Base-by-base conservation (phyloP, 1,284 basidiomycete genomes). In the Cerioporus squamosus region DNA sequence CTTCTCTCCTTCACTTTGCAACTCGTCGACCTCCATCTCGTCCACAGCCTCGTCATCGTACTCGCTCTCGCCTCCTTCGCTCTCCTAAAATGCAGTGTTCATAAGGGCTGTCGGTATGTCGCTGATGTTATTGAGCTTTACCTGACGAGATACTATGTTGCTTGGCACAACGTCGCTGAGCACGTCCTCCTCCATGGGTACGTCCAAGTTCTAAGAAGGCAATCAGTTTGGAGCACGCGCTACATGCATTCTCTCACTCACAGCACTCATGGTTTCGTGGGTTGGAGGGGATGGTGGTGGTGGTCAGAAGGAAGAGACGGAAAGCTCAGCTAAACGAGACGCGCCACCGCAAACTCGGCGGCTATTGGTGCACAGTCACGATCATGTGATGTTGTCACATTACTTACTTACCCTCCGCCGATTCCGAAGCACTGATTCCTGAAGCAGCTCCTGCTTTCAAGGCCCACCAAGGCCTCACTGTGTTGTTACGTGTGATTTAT, bases 81-180 rank as follows among this genome's bases (percentile, higher is more conserved):
- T 92, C 49, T 87, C 81, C 89, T 90, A 39, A 4, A 15, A 15
- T 63, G 43, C 52, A 62, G 62, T 23, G 53, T 43, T 33, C 44
- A 39, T 2, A n/a, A 2, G 5, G 44, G 24, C 33, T 47, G 22
- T 15, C 24, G 53, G 38, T 23, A 39, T 31, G 18, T 36, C 26
- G 39, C 45, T 18, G 26, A 17, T 29, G 26, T 5, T 29, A 67
- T 75, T 18, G 23, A n/a, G 67, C 75, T 40, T 55, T 68, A 88
- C 91, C 81, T 91, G 88, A 64, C 90, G 84, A 62, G 90, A 93
- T 51, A 92, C 88, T 60, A 92, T 90, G 70, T 92, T 92, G 72
- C 87, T 90, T 0, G 91, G 91, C 15, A 93, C 86, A 53, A 93
- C 81, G 70, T 93, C 90, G 69, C 89, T 91, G 59, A 93, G 80